Conservation (phyloP, 2,329 filamentous ascomycete species). For the Ophiosphaerella korrae region DNA sequence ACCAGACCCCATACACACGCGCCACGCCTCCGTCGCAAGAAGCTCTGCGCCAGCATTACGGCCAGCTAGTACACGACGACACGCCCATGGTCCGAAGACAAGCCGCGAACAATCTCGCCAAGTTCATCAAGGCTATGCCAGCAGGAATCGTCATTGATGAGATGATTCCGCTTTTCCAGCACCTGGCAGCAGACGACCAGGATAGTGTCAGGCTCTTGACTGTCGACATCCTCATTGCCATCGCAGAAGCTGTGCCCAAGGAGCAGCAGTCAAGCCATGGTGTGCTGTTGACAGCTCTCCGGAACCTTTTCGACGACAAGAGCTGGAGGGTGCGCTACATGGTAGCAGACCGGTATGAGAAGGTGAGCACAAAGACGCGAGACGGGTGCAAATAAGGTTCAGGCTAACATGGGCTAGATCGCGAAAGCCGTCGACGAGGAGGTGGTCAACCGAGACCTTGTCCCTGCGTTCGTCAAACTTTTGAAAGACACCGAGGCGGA, state of each 20-base stretch:
- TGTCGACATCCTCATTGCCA: conserved; percentile 93
- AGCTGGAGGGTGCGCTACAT: conserved; percentile 99
- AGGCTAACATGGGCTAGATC: conserved; percentile 65
- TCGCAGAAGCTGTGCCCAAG: conserved; percentile 96
- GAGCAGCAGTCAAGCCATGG: conserved; percentile 97
- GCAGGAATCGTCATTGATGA: conserved; percentile 91
- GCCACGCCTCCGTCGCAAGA: conserved; percentile 87
- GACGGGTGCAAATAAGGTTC: conserved; percentile 10
- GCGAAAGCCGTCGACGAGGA: conserved; percentile 98
- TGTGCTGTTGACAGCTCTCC: conserved; percentile 85
- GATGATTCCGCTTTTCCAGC: conserved; percentile 99
- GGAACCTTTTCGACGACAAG: conserved; percentile 97
- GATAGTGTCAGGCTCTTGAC: conserved; percentile 96
- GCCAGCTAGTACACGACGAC: conserved; percentile 93
- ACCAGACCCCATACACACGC: conserved; percentile 91
- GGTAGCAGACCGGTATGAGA: conserved; percentile 98
- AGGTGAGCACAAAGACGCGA: conserved; percentile 60
- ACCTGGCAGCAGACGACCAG: conserved; percentile 94
- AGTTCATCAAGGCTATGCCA: conserved; percentile 97
- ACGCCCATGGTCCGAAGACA: conserved; percentile 99
- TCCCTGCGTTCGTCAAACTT: conserved; percentile 95
- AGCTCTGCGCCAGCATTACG: conserved; percentile 88
- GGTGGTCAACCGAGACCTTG: conserved; percentile 89
- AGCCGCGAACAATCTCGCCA: conserved; percentile 92
- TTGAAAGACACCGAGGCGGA: conserved; percentile 98